Conservation (phyloP, 148 eudicot species). For the Simmondsia chinensis region DNA sequence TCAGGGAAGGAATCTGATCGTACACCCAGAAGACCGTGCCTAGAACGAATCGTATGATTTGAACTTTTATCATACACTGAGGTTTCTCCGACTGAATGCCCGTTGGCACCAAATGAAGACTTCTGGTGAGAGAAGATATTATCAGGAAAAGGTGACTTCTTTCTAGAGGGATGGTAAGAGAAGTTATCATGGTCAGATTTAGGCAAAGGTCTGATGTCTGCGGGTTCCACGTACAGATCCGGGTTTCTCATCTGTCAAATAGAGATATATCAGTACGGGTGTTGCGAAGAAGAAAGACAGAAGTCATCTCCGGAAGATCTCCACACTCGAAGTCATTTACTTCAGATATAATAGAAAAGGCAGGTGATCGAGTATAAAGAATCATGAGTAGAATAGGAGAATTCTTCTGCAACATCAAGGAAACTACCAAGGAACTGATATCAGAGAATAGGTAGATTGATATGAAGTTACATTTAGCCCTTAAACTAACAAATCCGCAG, state of each 20-base stretch:
- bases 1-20: conserved; percentile 19
- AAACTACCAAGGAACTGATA: no score
- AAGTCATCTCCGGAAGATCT: no score
- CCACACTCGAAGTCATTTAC: no score
- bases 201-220: conserved; percentile 12
- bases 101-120: conserved; percentile 12
- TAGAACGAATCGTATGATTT: conserved; percentile 8
- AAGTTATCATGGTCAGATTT: conserved; percentile 17
- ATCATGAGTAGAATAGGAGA: no score
- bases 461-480: no score
- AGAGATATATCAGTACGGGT: no score
- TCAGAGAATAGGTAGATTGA: no score
- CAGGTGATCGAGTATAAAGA: no score
- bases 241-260: conserved; percentile 16
- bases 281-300: no score
- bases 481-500: no score
- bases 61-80: conserved; percentile 13
- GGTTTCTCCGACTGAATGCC: conserved; percentile 14
- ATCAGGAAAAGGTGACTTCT: conserved; percentile 14
- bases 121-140: conserved; percentile 19
- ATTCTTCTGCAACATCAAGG: no score
- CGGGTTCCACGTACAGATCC: conserved; percentile 17
- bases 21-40: conserved; percentile 18
- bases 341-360: no score
- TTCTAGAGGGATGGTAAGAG: conserved; percentile 15